Base-by-base conservation (phyloP, 306 rosid genomes). In the Sindora glabra region DNA sequence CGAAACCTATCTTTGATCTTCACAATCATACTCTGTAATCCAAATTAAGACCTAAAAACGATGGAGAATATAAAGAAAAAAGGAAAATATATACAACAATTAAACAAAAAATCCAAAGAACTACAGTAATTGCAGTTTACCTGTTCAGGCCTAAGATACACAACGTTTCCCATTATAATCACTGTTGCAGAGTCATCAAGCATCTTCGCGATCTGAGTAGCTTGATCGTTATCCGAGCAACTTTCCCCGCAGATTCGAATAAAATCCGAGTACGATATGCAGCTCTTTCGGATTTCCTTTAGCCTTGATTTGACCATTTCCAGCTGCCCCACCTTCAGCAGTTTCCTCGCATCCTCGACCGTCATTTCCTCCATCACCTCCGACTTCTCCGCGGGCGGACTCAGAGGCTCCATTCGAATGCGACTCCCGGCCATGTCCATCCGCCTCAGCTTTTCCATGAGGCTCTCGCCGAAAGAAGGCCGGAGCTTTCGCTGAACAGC, bases 111-210 rank as follows among this genome's bases (percentile, higher is more conserved):
- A n/a, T 7, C 9, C 16, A 44, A 24, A 16, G 1, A 8, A 18
- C 39, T 14, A 5, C 19, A 14, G 56, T 37, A 45, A 14, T 0
- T 3, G 48, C 8, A 47, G 73, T 64, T 70, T 8, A 90, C 97
- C 97, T 87, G 89, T 25, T 90, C 95, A 0, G 96, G 97, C 25
- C 73, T 69, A 67, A 90, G 80, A 62, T 82, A 64, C 3, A 87
- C 97, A 10, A 48, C 12, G 69, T 84, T 89, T 50, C 97, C 97
- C 64, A 87, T 67, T 5, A 87, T 67, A 75, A 90, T 80, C 16
- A 90, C 97, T 44, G 74, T 62, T 7, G 94, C 90, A 8, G 84
- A 78, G 51, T 79, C 82, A 32, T 90, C 97, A 6, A 90, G 74
- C 90, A 57, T 71, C 62, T 79, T 82, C 0, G 87, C 91, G 23